Evolutionary conservation across 306 rosid genomes (phyloP).

Genomic region (Lagenaria siceraria): DNA sequence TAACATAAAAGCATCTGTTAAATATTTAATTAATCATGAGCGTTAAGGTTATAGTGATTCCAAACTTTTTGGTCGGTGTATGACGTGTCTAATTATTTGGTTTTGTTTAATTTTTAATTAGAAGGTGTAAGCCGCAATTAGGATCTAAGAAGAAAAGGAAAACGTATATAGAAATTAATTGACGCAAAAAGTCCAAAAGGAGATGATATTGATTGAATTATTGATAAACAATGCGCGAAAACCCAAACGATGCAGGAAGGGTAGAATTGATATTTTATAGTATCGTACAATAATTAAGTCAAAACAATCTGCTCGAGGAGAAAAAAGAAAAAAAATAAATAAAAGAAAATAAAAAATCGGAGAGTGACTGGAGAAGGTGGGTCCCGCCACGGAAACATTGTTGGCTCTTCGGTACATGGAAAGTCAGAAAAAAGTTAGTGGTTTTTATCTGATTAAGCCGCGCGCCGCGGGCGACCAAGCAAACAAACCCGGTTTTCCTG

Average conservation of each 20-base stretch:
- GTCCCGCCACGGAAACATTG: background rate
- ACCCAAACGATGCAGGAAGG: background rate
- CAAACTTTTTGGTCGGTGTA: slow-evolving; percentile 1
- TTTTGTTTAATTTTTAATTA: background rate
- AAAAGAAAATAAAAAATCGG: background rate
- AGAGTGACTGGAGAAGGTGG: background rate
- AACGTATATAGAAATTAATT: background rate
- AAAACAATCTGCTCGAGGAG: background rate
- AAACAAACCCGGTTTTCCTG: background rate
- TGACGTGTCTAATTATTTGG: background rate
- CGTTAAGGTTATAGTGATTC: background rate
- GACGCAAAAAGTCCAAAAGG: background rate
- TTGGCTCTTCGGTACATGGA: background rate
- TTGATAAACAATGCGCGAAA: background rate
- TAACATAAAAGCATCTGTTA: background rate
- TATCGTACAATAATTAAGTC: background rate
- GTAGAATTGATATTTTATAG: background rate
- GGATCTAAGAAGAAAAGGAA: background rate
- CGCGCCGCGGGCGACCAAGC: background rate
- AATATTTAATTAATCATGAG: background rate
- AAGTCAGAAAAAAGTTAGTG: background rate
- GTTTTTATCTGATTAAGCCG: background rate
- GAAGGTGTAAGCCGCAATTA: background rate
- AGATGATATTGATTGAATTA: no score
- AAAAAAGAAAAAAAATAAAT: background rate